phyloP scores from a whole-genome alignment of 1,139 yeast species.

The Magnusiomyces suaveolens region DNA sequence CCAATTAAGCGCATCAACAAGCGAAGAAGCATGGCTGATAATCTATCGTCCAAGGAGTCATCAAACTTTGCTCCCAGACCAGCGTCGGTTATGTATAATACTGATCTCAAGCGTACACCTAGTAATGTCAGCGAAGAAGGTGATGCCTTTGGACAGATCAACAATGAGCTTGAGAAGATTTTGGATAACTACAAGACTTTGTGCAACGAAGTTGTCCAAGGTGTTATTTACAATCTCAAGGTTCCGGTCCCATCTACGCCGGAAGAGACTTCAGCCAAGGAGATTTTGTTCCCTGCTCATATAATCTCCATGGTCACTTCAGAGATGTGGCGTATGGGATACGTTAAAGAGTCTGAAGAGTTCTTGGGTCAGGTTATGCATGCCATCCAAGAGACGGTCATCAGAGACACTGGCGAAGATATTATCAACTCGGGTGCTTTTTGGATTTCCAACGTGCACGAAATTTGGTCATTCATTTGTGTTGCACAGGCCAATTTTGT shows the following conservation, averaged over 20 bases:
- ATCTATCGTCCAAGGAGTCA: slow-evolving; percentile 18
- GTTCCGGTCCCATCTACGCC: slow-evolving; percentile 78
- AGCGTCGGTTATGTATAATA: slow-evolving; percentile 26
- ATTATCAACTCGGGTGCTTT: slow-evolving; percentile 89
- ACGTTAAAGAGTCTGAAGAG: slow-evolving; percentile 84
- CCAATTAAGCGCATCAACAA: slow-evolving; percentile 28
- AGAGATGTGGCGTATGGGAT: slow-evolving; percentile 97
- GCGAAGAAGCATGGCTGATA: slow-evolving; percentile 26
- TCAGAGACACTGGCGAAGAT: slow-evolving; percentile 59
- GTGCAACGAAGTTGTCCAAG: slow-evolving; percentile 79
- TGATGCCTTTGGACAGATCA: slow-evolving; percentile 25
- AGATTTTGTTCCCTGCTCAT: slow-evolving; percentile 93
- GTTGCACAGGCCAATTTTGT: slow-evolving; percentile 86
- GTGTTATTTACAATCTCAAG: slow-evolving; percentile 77
- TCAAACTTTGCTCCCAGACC: slow-evolving; percentile 30
- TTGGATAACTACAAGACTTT: slow-evolving; percentile 72
- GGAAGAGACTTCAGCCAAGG: slow-evolving; percentile 75
- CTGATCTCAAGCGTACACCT: slow-evolving; percentile 21
- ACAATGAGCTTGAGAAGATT: slow-evolving; percentile 33
- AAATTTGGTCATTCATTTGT: slow-evolving; percentile 84
- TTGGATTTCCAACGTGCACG: slow-evolving; percentile 96
- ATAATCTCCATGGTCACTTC: slow-evolving; percentile 83
- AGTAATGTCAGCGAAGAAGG: slow-evolving; percentile 24
- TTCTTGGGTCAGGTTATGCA: slow-evolving; percentile 85
- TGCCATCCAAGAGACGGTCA: slow-evolving; percentile 59